phyloP scores from a whole-genome alignment of 768 basidiomycete genomes.

The Podaxis carcinomalis region DNA sequence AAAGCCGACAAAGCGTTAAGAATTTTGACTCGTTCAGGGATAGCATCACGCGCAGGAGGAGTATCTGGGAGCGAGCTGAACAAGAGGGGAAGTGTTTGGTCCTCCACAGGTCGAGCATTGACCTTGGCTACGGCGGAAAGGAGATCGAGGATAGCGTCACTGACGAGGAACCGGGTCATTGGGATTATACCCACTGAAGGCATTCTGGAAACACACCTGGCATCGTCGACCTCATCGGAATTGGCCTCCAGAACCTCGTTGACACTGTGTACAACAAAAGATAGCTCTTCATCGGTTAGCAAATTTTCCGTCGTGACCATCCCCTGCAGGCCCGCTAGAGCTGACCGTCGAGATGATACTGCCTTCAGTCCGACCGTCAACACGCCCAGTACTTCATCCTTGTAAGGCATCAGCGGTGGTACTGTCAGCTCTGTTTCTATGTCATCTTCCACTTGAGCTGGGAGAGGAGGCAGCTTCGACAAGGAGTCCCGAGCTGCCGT shows the following conservation, averaged over 20 bases:
- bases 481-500: conserved; percentile 45
- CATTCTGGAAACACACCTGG: conserved; percentile 34
- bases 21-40: conserved; percentile 52
- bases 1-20: conserved; percentile 69
- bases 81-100: conserved; percentile 76
- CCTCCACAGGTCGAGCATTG: conserved; percentile 62
- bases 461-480: conserved; percentile 12
- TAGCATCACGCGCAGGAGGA: conserved; percentile 52
- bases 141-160: conserved; percentile 56
- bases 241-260: conserved; percentile 63
- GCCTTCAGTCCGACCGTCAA: conserved; percentile 55
- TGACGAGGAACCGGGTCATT: conserved; percentile 22
- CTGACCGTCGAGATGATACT: conserved; percentile 47
- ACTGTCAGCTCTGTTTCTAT: conserved; percentile 8
- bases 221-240: conserved; percentile 47
- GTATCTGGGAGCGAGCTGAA: conserved; percentile 70
- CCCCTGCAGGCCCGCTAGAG: conserved; percentile 61
- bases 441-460: conserved; percentile 8
- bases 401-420: conserved; percentile 50
- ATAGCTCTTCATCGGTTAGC: conserved; percentile 68
- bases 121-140: conserved; percentile 56
- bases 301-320: conserved; percentile 62
- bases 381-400: conserved; percentile 72
- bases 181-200: background rate
- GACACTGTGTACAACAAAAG: conserved; percentile 72